Base-by-base conservation (phyloP, 192 early-diverging fungal genomes). In the Entomortierella lignicola region DNA sequence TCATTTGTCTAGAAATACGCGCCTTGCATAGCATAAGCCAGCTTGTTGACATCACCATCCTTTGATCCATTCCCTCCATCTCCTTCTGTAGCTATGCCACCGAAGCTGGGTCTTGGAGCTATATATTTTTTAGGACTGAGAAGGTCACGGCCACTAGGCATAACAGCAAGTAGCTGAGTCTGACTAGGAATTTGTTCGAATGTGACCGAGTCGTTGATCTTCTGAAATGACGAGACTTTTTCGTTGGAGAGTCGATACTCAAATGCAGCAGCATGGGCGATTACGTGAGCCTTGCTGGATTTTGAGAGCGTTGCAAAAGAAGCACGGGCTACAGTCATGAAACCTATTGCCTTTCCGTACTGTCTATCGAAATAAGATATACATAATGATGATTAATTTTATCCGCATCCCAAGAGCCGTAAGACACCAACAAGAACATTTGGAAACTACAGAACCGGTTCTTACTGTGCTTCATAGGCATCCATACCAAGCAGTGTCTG, bases 131-230 rank as follows among this genome's bases (percentile, higher is more conserved):
- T 88, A 15, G 82, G 48, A 32, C 70, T 69, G 15, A 88, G 67
- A 10, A 85, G 69, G 34, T 82, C 79, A 41, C 88, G 77, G 27
- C 88, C 88, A 58, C 83, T 80, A 25, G 88, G 88, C 60, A 88
- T 85, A 63, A 88, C 57, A 17, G 64, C 69, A 44, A 85, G 77
- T 8, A 89, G 59, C 17, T 84, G 86, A 41, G 82, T 73, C 26
- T 82, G 71, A 0, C 66, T 59, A 18, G 86, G 88, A 0, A 89
- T 79, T n/a, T 66, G 63, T 54, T 88, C 73, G 65, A 83, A 89
- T 26, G 88, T 83, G 51, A 89, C 88, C n/a, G 85, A 85, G 59
- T 89, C 74, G 54, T 89, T 89, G 25, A 85, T 81, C 66, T 80
- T 84, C 20, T 74, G 68, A 37, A 82, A 86, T 10, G 71, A 79